Evolutionary conservation across 495 filamentous ascomycete genomes (phyloP).

Genomic region (Xylaria intraflava): DNA sequence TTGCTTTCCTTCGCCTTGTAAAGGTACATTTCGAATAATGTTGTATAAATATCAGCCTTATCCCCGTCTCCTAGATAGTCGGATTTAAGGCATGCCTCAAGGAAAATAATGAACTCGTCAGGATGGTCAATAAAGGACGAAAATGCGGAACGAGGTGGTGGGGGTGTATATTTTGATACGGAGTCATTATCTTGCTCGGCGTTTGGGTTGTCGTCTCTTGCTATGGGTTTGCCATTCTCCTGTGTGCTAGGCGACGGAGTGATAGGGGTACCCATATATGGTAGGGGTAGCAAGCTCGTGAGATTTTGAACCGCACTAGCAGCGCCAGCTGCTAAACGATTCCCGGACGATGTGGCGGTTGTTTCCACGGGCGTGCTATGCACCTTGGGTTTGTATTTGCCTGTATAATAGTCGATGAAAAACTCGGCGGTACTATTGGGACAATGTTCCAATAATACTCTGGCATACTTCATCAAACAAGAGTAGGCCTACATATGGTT

Average conservation of each 20-base stretch:
- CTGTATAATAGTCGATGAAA: conserved; percentile 91
- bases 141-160: conserved; percentile 85
- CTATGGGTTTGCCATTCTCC: conserved; percentile 29
- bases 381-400: conserved; percentile 67
- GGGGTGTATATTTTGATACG: conserved; percentile 52
- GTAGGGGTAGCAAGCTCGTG: conserved; percentile 72
- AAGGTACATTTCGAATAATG: conserved; percentile 95
- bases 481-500: conserved; percentile 60
- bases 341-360: conserved; percentile 34
- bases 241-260: conserved; percentile 37
- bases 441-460: conserved; percentile 80
- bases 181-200: conserved; percentile 25
- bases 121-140: conserved; percentile 95
- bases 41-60: conserved; percentile 83
- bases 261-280: conserved; percentile 66
- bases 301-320: conserved; percentile 66
- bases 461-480: conserved; percentile 91
- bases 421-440: conserved; percentile 70
- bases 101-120: conserved; percentile 79
- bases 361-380: conserved; percentile 50
- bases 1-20: conserved; percentile 75
- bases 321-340: conserved; percentile 50
- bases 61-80: conserved; percentile 60
- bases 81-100: conserved; percentile 74
- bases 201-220: conserved; percentile 25